Conservation (phyloP, 352 stramenopile species). For the Saprolegnia diclina region DNA sequence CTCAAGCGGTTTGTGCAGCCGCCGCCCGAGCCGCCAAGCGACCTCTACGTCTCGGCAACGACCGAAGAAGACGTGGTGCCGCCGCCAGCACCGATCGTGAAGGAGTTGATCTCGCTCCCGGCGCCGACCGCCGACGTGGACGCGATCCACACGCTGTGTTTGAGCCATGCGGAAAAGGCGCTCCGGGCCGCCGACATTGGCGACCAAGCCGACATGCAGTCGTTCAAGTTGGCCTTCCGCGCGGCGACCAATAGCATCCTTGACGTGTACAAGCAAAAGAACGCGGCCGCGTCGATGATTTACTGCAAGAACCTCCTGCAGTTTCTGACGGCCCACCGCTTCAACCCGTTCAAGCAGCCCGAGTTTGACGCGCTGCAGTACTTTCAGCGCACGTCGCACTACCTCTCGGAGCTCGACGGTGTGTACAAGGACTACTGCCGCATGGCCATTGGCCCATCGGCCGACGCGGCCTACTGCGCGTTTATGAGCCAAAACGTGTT, state of each 20-base stretch:
- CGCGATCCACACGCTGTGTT: constrained; percentile 61
- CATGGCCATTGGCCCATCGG: constrained; percentile 61
- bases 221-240: constrained; percentile 38
- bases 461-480: constrained; percentile 74
- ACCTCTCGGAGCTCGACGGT: constrained; percentile 46
- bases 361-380: constrained; percentile 19
- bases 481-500: constrained; percentile 75
- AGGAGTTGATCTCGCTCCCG: constrained; percentile 57
- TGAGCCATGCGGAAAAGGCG: constrained; percentile 67
- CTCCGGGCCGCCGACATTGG: constrained; percentile 59
- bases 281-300: constrained; percentile 73
- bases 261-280: constrained; percentile 61
- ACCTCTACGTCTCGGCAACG: background rate
- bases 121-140: constrained; percentile 50
- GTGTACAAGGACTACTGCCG: constrained; percentile 59
- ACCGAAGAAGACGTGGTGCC: background rate
- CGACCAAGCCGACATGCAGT: constrained; percentile 36
- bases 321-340: constrained; percentile 30
- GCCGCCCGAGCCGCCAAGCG: background rate
- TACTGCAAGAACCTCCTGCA: constrained; percentile 69
- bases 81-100: background rate
- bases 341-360: constrained; percentile 11
- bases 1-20: constrained; percentile 32
- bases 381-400: constrained; percentile 30
- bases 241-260: constrained; percentile 38